These are phyloP conservation scores for Pseudonectria buxi DNA, from an alignment of 2,329 filamentous ascomycete genomes.

Conservation along the genomic window DNA sequence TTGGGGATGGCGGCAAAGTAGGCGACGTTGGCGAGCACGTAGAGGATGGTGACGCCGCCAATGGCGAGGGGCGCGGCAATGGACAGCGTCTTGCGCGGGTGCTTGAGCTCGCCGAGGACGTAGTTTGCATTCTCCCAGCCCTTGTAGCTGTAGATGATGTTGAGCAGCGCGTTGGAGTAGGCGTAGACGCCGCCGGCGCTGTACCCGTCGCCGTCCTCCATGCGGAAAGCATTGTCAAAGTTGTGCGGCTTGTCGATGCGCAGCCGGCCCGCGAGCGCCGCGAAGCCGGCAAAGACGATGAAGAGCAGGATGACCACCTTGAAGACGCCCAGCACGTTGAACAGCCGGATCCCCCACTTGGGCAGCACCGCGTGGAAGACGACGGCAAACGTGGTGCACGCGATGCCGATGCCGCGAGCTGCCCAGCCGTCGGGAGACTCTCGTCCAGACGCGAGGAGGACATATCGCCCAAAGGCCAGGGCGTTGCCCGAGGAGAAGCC, in stretches of 20 bases:
- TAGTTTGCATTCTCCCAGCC: conserved; percentile 61
- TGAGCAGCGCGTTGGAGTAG: conserved; percentile 51
- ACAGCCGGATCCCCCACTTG: conserved; percentile 52
- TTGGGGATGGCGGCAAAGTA: conserved; percentile 60
- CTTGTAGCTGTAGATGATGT: conserved; percentile 55
- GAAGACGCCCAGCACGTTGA: conserved; percentile 54
- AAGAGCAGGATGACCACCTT: conserved; percentile 54
- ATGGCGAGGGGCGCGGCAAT: conserved; percentile 53
- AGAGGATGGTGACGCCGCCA: conserved; percentile 51
- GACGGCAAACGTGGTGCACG: conserved; percentile 48
- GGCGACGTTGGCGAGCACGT: conserved; percentile 57
- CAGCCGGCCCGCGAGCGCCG: conserved; percentile 45
- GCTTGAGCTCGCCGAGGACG: conserved; percentile 50
- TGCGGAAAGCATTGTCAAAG: conserved; percentile 48
- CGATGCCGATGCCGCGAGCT: conserved; percentile 49
- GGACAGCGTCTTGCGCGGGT: conserved; percentile 46
- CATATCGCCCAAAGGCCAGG: conserved; percentile 51
- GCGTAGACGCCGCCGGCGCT: conserved; percentile 43
- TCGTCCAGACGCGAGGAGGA: conserved; percentile 47
- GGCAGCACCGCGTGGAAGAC: conserved; percentile 45
- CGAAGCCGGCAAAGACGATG: conserved; percentile 55
- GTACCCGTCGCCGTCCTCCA: conserved; percentile 37
- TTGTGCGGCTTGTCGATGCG: conserved; percentile 46
- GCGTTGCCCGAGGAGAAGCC: conserved; percentile 55
- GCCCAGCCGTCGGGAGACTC: conserved; percentile 45